Conservation (phyloP, 1,139 yeast genomes). For the Wickerhamomyces sp. region DNA sequence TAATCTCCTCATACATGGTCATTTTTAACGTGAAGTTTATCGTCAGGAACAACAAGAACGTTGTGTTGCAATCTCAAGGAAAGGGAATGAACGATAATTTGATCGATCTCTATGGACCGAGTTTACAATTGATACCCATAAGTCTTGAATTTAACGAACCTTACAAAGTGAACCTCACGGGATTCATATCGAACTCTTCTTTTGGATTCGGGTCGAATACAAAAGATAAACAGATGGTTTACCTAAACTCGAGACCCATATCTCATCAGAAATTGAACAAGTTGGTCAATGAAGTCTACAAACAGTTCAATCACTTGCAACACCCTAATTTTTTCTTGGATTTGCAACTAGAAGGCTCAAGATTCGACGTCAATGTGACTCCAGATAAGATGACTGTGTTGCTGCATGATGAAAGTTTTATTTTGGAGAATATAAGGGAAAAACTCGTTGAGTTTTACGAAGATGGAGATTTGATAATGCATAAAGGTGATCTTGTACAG, state of each 20-base stretch:
- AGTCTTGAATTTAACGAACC: constrained; percentile 27
- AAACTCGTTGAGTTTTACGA: constrained; percentile 39
- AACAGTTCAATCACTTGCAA: constrained; percentile 65
- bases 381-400: constrained; percentile 82
- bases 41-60: constrained; percentile 50
- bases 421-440: constrained; percentile 48
- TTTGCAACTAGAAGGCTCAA: constrained; percentile 43
- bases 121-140: constrained; percentile 50
- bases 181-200: constrained; percentile 68
- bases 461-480: constrained; percentile 35
- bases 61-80: constrained; percentile 50
- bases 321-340: constrained; percentile 69
- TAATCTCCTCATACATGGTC: constrained; percentile 62
- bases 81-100: constrained; percentile 49
- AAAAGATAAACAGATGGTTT: constrained; percentile 70
- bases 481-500: constrained; percentile 12
- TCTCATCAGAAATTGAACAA: constrained; percentile 49
- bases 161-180: constrained; percentile 35
- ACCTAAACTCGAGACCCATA: constrained; percentile 74
- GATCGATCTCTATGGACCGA: constrained; percentile 64
- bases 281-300: constrained; percentile 68
- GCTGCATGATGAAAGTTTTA: constrained; percentile 56
- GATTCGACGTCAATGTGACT: constrained; percentile 77
- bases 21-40: constrained; percentile 58
- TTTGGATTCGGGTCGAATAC: constrained; percentile 72